Percentiles rank a stretch among this genome's conserved stretches.
Evolutionary conservation across 441 rosid genomes (phyloP).

Genomic region (Gossypium aridum): DNA sequence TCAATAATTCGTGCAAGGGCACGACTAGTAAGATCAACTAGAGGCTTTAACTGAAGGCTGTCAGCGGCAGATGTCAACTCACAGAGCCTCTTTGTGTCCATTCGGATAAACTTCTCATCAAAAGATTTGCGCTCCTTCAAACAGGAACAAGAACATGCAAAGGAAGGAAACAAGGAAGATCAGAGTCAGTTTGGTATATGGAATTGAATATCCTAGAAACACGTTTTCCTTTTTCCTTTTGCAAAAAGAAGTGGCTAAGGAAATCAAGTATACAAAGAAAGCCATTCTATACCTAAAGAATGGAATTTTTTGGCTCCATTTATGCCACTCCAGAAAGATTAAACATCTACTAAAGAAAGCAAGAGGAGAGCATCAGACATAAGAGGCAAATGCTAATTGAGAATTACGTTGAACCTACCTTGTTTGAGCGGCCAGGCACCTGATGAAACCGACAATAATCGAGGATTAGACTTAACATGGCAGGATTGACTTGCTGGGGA

Average conservation of each 20-base stretch:
- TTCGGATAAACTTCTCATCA: constrained; percentile 63
- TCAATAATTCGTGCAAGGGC: constrained; percentile 72
- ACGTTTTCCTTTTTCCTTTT: not conserved
- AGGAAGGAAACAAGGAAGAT: not conserved
- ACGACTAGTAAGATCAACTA: constrained; percentile 74
- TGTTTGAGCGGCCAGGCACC: constrained; percentile 59
- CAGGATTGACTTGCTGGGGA: constrained; percentile 62
- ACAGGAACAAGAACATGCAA: not conserved
- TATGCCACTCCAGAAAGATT: constrained; percentile 9
- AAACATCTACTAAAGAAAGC: constrained; percentile 4
- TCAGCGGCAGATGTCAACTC: constrained; percentile 79
- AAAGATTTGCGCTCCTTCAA: constrained; percentile 55
- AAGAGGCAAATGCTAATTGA: constrained; percentile 14
- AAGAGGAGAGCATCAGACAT: constrained; percentile 14
- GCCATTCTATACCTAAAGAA: constrained; percentile 12
- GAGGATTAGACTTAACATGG: constrained; percentile 53
- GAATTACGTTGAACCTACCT: constrained; percentile 45
- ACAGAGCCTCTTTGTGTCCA: constrained; percentile 73
- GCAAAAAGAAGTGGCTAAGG: not conserved
- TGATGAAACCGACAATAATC: constrained; percentile 79
- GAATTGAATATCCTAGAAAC: not conserved
- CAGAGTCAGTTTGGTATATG: not conserved
- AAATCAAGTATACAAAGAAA: constrained; percentile 7
- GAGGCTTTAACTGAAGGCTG: constrained; percentile 64
- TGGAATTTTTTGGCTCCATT: not conserved